Base-by-base conservation (phyloP, 768 basidiomycete genomes). In the Trametes gibbosa region DNA sequence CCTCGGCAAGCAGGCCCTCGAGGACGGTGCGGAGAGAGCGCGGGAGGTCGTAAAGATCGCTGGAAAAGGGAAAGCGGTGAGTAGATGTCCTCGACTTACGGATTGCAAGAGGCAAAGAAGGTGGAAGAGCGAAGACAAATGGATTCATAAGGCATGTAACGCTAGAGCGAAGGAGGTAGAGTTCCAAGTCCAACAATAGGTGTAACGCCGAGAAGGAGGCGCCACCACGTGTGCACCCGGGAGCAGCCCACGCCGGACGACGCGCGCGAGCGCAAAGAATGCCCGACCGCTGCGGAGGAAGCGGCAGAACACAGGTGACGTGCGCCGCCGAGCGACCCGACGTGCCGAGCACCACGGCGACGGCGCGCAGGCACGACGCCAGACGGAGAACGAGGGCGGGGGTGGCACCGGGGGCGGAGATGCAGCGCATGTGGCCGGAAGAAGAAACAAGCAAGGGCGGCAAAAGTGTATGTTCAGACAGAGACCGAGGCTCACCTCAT, bases 401-500 rank as follows among this genome's bases (percentile, higher is more conserved):
- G 5, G 25, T n/a, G 12, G 24, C 21, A 17, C 19, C 43, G 46
- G 37, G 25, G 16, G 10, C n/a, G 25, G 29, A 7, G 19, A 8
- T 14, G 41, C 13, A 23, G 24, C 23, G 14, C 16, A 29, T 19
- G 42, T 25, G 29, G n/a, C 12, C 27, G 42, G 48, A 51, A 34
- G 42, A 16, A 19, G 29, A 37, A 19, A 39, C n/a, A 34, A 19
- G 21, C 25, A 42, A 46, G 27, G 32, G 34, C 6, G 14, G 16
- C 19, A 12, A 13, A 50, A 24, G 8, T 19, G n/a, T n/a, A n/a
- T 9, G 32, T 24, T 41, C 2, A 27, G 13, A 34, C 5, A 34
- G 14, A 21, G 24, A 41, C 23, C 37, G 47, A 27, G 3, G 75
- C 84, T 69, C 63, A 93, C 95, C 80, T 86, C 66, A 95, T 83